Evolutionary conservation across 768 basidiomycete genomes (phyloP).

Genomic region (Agrocybe praecox): DNA sequence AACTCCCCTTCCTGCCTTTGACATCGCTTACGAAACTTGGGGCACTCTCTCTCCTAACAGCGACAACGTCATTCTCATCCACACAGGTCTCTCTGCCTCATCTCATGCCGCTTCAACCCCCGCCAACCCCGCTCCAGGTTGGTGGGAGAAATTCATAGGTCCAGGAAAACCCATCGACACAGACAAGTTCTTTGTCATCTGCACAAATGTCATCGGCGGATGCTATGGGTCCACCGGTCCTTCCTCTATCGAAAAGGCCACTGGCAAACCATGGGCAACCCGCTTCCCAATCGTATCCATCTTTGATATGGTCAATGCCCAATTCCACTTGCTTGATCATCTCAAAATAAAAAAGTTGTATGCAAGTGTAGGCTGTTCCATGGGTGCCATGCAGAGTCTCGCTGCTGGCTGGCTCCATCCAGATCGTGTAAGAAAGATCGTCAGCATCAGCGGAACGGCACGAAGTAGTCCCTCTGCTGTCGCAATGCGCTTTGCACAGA

Average conservation of each 20-base stretch:
- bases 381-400: slow-evolving; percentile 98
- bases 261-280: slow-evolving; percentile 80
- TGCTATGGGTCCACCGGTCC: slow-evolving; percentile 99
- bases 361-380: slow-evolving; percentile 92
- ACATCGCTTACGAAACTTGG: slow-evolving; percentile 99
- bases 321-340: slow-evolving; percentile 84
- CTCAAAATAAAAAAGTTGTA: slow-evolving; percentile 85
- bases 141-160: slow-evolving; percentile 99
- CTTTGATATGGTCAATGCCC: slow-evolving; percentile 97
- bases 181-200: slow-evolving; percentile 88
- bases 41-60: slow-evolving; percentile 76
- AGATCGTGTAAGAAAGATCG: slow-evolving; percentile 84
- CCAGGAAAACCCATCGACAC: slow-evolving; percentile 95
- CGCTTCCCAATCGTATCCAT: slow-evolving; percentile 90
- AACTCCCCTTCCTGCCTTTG: slow-evolving; percentile 63
- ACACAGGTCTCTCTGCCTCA: slow-evolving; percentile 94
- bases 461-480: slow-evolving; percentile 90
- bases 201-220: slow-evolving; percentile 95
- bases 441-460: slow-evolving; percentile 94
- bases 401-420: slow-evolving; percentile 95
- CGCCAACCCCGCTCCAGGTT: slow-evolving; percentile 80
- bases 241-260: slow-evolving; percentile 73
- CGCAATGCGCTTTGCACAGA: slow-evolving; percentile 94
- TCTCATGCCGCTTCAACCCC: slow-evolving; percentile 90
- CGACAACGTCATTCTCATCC: slow-evolving; percentile 92